phyloP scores from a whole-genome alignment of 2,329 filamentous ascomycete genomes.

The Zasmidium angulare region DNA sequence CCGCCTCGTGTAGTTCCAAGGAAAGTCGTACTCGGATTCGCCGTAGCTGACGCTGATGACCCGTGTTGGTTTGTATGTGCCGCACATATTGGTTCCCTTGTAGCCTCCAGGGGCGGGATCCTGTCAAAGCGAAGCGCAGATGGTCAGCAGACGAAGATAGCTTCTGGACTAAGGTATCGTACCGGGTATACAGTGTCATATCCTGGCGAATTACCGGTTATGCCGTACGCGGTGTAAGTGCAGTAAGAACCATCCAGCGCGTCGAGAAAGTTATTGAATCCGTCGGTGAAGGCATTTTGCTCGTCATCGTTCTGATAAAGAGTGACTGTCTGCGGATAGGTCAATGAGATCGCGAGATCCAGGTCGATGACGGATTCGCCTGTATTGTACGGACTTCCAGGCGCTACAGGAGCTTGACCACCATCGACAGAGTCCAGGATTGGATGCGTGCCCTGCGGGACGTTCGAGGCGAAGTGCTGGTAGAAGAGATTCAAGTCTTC shows the following conservation, averaged over 20 bases:
- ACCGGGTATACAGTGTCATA: constrained; percentile 43
- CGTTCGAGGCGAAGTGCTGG: constrained; percentile 24
- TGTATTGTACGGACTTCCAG: constrained; percentile 1
- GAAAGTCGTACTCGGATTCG: constrained; percentile 52
- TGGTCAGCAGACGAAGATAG: too few species aligned
- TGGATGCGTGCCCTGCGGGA: constrained; percentile 26
- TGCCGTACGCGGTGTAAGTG: constrained; percentile 14
- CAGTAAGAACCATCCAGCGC: constrained; percentile 23
- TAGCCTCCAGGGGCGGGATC: constrained; percentile 48
- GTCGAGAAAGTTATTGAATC: constrained; percentile 18
- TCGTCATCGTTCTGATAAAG: constrained; percentile 25
- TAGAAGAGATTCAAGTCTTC: constrained; percentile 40
- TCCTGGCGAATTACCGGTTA: constrained; percentile 13
- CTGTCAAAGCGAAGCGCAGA: too few species aligned
- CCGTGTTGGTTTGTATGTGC: constrained; percentile 51
- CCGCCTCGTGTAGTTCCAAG: constrained; percentile 50
- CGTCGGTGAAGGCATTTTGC: not conserved
- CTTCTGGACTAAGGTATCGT: too few species aligned
- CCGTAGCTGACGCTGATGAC: constrained; percentile 59
- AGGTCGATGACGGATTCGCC: constrained; percentile 24
- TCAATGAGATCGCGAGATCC: constrained; percentile 13
- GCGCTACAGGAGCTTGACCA: constrained; percentile 37
- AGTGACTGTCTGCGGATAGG: constrained; percentile 24
- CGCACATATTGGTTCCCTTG: constrained; percentile 47
- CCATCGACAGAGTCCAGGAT: constrained; percentile 24